These are phyloP conservation scores for Stygiomarasmius scandens DNA, from an alignment of 1,284 basidiomycete genomes.

Conservation along the genomic window DNA sequence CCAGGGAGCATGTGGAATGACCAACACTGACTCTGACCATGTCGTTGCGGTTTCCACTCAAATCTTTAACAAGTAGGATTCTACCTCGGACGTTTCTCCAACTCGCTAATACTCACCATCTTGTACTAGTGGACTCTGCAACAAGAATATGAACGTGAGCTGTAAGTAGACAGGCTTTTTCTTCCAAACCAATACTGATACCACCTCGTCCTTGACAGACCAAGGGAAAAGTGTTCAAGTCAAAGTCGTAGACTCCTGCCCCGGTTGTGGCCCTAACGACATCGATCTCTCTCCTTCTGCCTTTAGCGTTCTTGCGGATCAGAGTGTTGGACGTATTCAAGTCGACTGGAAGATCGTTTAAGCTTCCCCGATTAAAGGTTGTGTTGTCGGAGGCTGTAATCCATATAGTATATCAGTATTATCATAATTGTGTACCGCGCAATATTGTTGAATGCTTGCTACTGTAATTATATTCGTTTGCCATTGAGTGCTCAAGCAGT, in stretches of 20 bases:
- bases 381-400: too few species aligned
- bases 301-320: conserved; percentile 21
- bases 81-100: too few species aligned
- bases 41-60: conserved; percentile 14
- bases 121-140: too few species aligned
- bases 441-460: neutral
- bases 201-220: neutral
- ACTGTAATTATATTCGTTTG: too few species aligned
- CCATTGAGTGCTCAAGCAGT: too few species aligned
- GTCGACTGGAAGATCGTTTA: too few species aligned
- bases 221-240: conserved; percentile 20
- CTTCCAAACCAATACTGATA: neutral
- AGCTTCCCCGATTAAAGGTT: too few species aligned
- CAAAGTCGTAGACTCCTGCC: conserved; percentile 24
- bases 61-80: conserved; percentile 10
- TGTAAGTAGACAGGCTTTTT: conserved; percentile 3
- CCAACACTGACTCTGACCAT: conserved; percentile 12
- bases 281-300: conserved; percentile 27
- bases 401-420: too few species aligned
- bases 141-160: neutral
- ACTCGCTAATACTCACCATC: too few species aligned
- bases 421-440: conserved; percentile 17
- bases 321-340: conserved; percentile 14
- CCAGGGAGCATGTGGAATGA: conserved; percentile 17
- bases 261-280: conserved; percentile 23